These are phyloP conservation scores for Trichoderma atrobrunneum DNA, from an alignment of 2,329 filamentous ascomycete genomes.

Conservation along the genomic window DNA sequence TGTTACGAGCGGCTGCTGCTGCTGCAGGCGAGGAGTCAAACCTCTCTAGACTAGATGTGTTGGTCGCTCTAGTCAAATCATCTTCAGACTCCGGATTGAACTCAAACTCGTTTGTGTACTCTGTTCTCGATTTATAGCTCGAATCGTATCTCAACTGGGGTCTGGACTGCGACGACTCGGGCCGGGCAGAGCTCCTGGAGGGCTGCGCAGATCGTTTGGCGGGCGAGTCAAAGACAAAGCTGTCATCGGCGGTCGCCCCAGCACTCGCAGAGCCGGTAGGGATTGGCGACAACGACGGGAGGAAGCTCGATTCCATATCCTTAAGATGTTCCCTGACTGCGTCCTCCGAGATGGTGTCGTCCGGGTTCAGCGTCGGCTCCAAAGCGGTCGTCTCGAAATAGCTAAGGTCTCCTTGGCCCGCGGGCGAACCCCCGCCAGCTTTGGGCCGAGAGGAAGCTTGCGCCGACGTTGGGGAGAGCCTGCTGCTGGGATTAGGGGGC, in stretches of 20 bases:
- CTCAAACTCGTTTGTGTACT: constrained; percentile 17
- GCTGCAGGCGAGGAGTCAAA: constrained; percentile 57
- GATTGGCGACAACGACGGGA: constrained; percentile 57
- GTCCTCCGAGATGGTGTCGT: constrained; percentile 53
- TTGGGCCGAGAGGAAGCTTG: not conserved
- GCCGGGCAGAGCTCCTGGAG: not conserved
- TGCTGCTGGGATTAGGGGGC: constrained; percentile 2
- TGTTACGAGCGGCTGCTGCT: constrained; percentile 51
- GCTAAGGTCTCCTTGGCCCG: constrained; percentile 35
- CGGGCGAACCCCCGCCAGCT: not conserved
- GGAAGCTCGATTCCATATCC: constrained; percentile 65
- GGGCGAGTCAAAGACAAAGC: constrained; percentile 55
- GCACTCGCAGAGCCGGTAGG: constrained; percentile 42
- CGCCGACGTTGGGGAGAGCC: constrained; percentile 4
- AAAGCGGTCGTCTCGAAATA: constrained; percentile 42
- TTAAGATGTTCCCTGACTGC: constrained; percentile 56
- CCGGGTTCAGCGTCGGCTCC: constrained; percentile 33
- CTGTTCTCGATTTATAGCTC: constrained; percentile 23
- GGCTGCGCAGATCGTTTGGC: constrained; percentile 30
- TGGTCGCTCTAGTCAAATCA: constrained; percentile 33
- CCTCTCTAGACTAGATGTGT: constrained; percentile 51
- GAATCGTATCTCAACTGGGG: constrained; percentile 8
- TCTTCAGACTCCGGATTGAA: constrained; percentile 22
- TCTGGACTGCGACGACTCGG: not conserved
- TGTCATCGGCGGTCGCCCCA: constrained; percentile 52